Conservation (phyloP, 768 basidiomycete genomes). For the Tephrocybe sp. region DNA sequence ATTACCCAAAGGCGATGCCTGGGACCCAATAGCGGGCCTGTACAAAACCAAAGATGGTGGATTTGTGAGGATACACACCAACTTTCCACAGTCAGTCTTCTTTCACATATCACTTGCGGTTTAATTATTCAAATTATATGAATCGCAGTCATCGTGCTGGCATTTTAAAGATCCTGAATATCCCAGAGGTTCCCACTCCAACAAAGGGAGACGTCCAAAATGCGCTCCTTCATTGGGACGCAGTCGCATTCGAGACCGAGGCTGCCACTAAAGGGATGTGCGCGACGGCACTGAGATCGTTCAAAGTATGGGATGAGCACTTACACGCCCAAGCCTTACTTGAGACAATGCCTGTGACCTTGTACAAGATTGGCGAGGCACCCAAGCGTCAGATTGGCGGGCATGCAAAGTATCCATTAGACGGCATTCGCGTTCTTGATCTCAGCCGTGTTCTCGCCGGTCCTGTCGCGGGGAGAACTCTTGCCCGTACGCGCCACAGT, state of each 20-base stretch:
- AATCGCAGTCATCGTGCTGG: constrained; percentile 45
- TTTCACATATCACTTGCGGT: neutral
- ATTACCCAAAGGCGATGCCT: constrained; percentile 30
- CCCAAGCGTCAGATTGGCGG: constrained; percentile 27
- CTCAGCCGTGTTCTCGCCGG: constrained; percentile 59
- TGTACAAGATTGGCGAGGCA: constrained; percentile 48
- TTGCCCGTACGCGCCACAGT: constrained; percentile 41
- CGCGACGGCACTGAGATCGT: constrained; percentile 47
- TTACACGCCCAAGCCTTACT: constrained; percentile 42
- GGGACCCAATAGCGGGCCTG: constrained; percentile 51
- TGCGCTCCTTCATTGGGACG: constrained; percentile 39
- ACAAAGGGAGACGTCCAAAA: constrained; percentile 35
- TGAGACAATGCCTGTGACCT: constrained; percentile 38
- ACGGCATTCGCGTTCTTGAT: constrained; percentile 55
- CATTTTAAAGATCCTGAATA: constrained; percentile 42
- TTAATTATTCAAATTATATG: neutral
- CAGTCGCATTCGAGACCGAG: constrained; percentile 44
- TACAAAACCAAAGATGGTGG: constrained; percentile 50
- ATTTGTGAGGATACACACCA: constrained; percentile 58
- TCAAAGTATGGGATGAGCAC: constrained; percentile 47
- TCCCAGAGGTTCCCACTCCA: constrained; percentile 27
- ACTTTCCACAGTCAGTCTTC: constrained; percentile 55
- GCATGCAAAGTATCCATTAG: constrained; percentile 32
- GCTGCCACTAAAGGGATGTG: constrained; percentile 46
- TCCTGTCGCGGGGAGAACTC: constrained; percentile 51